phyloP scores from a whole-genome alignment of 2,329 filamentous ascomycete species.

The Hypoxylon sp. region DNA sequence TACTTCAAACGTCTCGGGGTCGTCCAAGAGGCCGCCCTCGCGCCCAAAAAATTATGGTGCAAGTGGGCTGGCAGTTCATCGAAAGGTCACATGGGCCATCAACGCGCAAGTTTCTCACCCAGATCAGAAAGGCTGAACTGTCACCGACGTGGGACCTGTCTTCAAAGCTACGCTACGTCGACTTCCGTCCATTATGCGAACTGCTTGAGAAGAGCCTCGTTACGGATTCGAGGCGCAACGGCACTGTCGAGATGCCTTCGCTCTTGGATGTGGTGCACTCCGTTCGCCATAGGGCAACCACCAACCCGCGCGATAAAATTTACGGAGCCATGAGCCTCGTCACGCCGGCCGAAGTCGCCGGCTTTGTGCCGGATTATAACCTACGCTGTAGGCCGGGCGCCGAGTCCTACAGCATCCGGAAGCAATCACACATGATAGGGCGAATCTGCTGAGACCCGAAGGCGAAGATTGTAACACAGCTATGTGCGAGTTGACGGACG shows the following conservation, averaged over 20 bases:
- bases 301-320: neutral
- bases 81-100: neutral
- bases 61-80: neutral
- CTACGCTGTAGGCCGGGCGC: neutral
- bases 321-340: constrained; percentile 1
- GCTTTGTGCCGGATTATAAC: neutral
- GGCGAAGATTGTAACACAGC: neutral
- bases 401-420: neutral
- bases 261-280: neutral
- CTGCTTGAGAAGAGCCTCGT: neutral
- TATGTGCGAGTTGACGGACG: neutral
- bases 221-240: neutral
- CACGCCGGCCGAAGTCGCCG: neutral
- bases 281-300: neutral
- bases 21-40: neutral
- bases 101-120: neutral
- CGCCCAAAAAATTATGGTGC: neutral
- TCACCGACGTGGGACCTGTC: too few relatives aligned
- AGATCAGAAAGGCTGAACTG: neutral
- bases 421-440: neutral
- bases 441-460: neutral
- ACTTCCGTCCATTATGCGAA: neutral
- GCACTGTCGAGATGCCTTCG: neutral
- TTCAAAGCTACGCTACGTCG: too few relatives aligned
- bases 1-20: constrained; percentile 1